phyloP scores from a whole-genome alignment of 1,284 basidiomycete genomes.

The Polyporus tsugae region DNA sequence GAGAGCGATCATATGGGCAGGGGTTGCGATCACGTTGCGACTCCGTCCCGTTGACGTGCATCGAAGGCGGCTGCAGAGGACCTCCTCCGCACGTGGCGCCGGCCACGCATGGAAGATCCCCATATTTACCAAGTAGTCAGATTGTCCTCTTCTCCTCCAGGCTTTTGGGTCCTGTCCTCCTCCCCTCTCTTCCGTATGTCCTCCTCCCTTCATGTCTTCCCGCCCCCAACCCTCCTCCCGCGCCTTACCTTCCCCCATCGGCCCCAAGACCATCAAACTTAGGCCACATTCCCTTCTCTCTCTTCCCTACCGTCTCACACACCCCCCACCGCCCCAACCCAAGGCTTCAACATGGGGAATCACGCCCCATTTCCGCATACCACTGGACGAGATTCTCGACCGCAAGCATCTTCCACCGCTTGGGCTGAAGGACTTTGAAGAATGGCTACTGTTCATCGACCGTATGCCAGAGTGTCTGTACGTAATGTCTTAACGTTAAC shows the following conservation, averaged over 20 bases:
- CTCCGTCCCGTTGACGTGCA: constrained; percentile 21
- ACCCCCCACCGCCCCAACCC: constrained; percentile 71
- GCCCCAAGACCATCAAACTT: constrained; percentile 58
- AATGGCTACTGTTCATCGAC: constrained; percentile 81
- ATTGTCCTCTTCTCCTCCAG: constrained; percentile 15
- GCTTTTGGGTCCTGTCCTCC: constrained; percentile 7
- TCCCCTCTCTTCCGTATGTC: constrained; percentile 29
- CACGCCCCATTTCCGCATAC: constrained; percentile 54
- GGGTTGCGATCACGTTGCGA: no score
- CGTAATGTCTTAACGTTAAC: constrained; percentile 35
- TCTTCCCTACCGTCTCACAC: constrained; percentile 68
- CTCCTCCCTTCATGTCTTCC: constrained; percentile 32
- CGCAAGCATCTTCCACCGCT: constrained; percentile 77
- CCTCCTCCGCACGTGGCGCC: constrained; percentile 28
- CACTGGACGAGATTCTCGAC: constrained; percentile 73
- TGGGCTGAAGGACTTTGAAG: constrained; percentile 81
- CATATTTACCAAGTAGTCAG: constrained; percentile 24
- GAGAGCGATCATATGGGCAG: constrained; percentile 10
- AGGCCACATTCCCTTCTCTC: constrained; percentile 54
- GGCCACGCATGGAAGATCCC: constrained; percentile 26
- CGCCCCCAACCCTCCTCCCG: constrained; percentile 27
- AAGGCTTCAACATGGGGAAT: constrained; percentile 66
- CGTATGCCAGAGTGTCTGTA: constrained; percentile 74
- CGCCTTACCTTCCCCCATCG: constrained; percentile 33
- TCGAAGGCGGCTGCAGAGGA: constrained; percentile 16